Percentiles rank a stretch among this genome's conserved stretches.
These are phyloP conservation scores for Suillus ampliporus DNA, from an alignment of 768 basidiomycete species.

Conservation along the genomic window DNA sequence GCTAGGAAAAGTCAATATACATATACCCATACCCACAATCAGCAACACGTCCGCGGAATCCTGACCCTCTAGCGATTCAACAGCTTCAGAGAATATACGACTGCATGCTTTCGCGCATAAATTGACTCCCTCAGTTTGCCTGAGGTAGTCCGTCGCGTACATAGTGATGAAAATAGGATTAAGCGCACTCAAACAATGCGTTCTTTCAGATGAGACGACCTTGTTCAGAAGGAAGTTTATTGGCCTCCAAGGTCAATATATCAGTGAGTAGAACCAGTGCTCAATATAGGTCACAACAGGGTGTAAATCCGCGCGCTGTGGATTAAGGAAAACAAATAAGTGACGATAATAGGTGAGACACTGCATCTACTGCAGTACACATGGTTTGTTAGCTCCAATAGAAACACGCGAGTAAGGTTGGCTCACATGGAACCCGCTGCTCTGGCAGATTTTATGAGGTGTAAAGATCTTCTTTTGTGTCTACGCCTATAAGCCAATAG, in stretches of 20 bases:
- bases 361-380: conserved; percentile 30
- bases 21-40: background rate
- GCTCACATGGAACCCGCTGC: conserved; percentile 16
- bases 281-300: conserved; percentile 1
- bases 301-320: conserved; percentile 16
- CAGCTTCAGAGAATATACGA: background rate
- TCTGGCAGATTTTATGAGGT: conserved; percentile 38
- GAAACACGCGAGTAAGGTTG: background rate
- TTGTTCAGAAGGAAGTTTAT: background rate
- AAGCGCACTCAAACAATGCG: background rate
- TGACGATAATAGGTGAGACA: conserved; percentile 24
- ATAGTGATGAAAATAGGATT: background rate
- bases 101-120: background rate
- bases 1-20: background rate
- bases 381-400: background rate
- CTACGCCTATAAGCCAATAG: conserved; percentile 49
- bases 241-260: background rate
- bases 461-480: conserved; percentile 70
- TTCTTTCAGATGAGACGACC: background rate
- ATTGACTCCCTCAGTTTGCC: background rate
- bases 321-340: conserved; percentile 26
- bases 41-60: background rate
- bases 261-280: conserved; percentile 3
- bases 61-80: background rate
- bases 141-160: background rate